Percentiles rank a stretch among this genome's conserved stretches.
These are phyloP conservation scores for Tetrahymena elliotti DNA, from an alignment of 73 alveolate genomes.

Conservation along the genomic window DNA sequence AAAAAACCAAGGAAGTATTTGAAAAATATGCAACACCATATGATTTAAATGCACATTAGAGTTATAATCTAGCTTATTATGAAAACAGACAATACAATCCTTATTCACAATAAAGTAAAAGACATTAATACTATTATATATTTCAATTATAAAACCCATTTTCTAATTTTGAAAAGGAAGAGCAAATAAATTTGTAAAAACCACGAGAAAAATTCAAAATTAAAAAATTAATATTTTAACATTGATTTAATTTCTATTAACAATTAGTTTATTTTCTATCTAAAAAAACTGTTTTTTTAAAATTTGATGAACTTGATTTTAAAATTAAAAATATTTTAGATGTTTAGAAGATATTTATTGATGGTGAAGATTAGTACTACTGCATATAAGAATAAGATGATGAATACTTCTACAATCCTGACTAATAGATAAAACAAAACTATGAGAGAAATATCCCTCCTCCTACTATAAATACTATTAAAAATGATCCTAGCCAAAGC, in stretches of 20 bases:
- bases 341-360: not conserved
- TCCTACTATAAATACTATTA: not conserved
- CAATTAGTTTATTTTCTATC: too few species aligned
- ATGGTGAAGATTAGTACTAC: not conserved
- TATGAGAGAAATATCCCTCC: not conserved
- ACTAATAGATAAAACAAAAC: not conserved
- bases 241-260: too few species aligned
- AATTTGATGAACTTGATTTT: too few species aligned
- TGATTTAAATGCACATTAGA: not conserved
- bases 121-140: not conserved
- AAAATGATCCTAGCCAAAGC: not conserved
- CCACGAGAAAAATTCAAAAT: too few species aligned
- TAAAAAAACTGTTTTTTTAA: too few species aligned
- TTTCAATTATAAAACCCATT: too few species aligned
- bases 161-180: too few species aligned
- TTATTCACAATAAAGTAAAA: not conserved
- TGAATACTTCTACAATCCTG: not conserved
- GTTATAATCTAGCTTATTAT: not conserved
- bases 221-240: too few species aligned
- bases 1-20: slow-evolving; percentile 38
- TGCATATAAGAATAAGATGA: not conserved
- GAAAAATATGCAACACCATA: not conserved
- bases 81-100: not conserved
- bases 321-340: not conserved
- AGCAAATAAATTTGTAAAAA: too few species aligned